These are phyloP conservation scores for Phytophthora foliorum DNA, from an alignment of 352 stramenopile species.

Conservation along the genomic window DNA sequence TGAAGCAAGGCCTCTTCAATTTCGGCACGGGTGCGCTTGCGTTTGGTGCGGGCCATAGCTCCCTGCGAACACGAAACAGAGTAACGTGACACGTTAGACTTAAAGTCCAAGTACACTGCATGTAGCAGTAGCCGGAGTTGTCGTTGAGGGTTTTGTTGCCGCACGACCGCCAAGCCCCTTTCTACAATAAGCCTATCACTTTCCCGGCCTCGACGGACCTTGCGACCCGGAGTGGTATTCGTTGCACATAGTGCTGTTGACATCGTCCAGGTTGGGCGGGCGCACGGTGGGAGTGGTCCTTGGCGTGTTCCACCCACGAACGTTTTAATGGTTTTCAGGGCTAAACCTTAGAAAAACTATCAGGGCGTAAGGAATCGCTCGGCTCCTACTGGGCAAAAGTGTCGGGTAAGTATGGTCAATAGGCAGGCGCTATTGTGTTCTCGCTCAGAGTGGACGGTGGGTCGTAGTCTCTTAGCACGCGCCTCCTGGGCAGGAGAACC, in stretches of 20 bases:
- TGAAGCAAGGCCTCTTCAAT: background rate
- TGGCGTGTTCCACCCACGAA: slow-evolving; percentile 2
- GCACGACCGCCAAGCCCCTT: slow-evolving; percentile 4
- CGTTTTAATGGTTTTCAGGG: background rate
- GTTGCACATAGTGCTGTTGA: slow-evolving; percentile 3
- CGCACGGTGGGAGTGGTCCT: background rate
- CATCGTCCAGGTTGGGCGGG: background rate
- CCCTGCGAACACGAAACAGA: slow-evolving; percentile 1
- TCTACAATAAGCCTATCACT: slow-evolving; percentile 12
- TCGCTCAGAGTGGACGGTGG: slow-evolving; percentile 8
- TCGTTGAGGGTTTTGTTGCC: background rate
- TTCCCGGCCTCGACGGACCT: slow-evolving; percentile 1
- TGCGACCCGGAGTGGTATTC: slow-evolving; percentile 1
- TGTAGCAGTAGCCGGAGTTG: background rate
- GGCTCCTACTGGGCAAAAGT: background rate
- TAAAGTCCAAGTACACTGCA: slow-evolving; percentile 13
- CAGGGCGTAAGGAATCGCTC: background rate
- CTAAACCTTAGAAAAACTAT: background rate
- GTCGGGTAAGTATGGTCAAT: slow-evolving; percentile 1
- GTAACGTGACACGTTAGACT: slow-evolving; percentile 5
- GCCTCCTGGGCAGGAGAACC: background rate
- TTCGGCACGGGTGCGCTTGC: slow-evolving; percentile 3
- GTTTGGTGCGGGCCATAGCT: background rate
- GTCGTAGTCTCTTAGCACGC: background rate
- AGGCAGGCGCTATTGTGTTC: background rate